Conservation (phyloP, 1,139 yeast species). For the Kodamaea anthophila region DNA sequence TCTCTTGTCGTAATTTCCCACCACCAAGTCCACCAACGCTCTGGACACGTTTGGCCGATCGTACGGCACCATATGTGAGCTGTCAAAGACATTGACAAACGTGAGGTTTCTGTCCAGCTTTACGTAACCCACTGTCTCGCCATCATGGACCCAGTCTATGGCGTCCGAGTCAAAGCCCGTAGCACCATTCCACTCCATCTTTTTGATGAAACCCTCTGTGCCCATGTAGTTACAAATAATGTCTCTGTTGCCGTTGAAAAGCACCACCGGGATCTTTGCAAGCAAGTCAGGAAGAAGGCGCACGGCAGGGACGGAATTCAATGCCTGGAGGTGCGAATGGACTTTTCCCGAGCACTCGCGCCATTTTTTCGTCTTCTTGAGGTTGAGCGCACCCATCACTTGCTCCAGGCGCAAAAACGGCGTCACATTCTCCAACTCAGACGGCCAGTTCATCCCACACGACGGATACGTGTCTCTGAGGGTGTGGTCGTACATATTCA, state of each 20-base stretch:
- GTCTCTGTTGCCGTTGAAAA: slow-evolving; percentile 87
- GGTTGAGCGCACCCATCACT: slow-evolving; percentile 56
- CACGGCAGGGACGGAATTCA: slow-evolving; percentile 54
- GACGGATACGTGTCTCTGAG: slow-evolving; percentile 69
- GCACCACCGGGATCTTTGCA: slow-evolving; percentile 53
- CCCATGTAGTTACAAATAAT: slow-evolving; percentile 83
- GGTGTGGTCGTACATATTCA: slow-evolving; percentile 78
- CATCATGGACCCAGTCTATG: slow-evolving; percentile 50
- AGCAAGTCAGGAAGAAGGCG: slow-evolving; percentile 61
- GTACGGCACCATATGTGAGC: slow-evolving; percentile 94
- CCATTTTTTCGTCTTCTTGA: slow-evolving; percentile 51
- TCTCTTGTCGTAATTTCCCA: slow-evolving; percentile 26
- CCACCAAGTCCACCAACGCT: slow-evolving; percentile 55
- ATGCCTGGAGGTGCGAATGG: slow-evolving; percentile 44
- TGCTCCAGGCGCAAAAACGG: slow-evolving; percentile 53
- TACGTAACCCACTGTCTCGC: slow-evolving; percentile 45
- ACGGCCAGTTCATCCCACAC: slow-evolving; percentile 97
- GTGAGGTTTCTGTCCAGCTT: slow-evolving; percentile 65
- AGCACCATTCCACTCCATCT: slow-evolving; percentile 63
- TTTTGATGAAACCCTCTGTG: slow-evolving; percentile 56
- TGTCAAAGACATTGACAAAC: slow-evolving; percentile 63
- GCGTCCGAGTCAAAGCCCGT: slow-evolving; percentile 45
- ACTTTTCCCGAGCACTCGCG: slow-evolving; percentile 68
- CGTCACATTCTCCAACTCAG: slow-evolving; percentile 51
- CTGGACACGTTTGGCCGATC: slow-evolving; percentile 68